Evolutionary conservation across 371 early-diverging fungal species (phyloP), one percentile per base, ranked within the genome.

Genomic region (Blastocladiella emersonii): DNA sequence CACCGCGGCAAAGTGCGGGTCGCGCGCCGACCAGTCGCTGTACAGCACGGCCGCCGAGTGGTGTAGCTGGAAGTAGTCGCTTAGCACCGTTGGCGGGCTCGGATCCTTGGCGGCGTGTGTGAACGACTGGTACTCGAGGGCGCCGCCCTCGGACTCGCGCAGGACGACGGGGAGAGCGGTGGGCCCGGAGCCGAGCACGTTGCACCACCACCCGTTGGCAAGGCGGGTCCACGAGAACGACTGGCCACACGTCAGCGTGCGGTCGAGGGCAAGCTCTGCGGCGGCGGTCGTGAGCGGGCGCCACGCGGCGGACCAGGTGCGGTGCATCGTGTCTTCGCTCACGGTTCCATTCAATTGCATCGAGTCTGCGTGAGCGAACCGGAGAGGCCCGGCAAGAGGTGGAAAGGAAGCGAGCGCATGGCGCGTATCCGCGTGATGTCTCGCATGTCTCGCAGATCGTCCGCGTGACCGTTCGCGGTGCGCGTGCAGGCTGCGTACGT

Each of bases 211-310:
- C 72, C 44, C 64, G 63, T 34, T 57, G 43, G 8, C 63, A 56
- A 35, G 65, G 61, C 3, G 56, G 56, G 41, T 71, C 96, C 96
- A 95, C 1, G 90, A 82, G 72, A 95, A 95, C 21, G 88, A 77
- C 69, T 95, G 94, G 2, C 94, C 96, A 69, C 89, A 88, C 34
- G 79, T 78, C 41, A 93, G 78, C 3, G 93, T 90, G 0, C 77
- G 76, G 6, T 86, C 78, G 21, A 93, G 74, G 25, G 84, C 77
- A 15, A 95, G 74, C 65, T 92, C 91, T 32, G 72, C 70, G 0
- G 87, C 85, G 4, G 74, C 56, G 6, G n/a, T n/a, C n/a, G n/a
- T n/a, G n/a, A n/a, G n/a, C n/a, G n/a, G n/a, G n/a, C n/a, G n/a
- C n/a, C n/a, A n/a, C n/a, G n/a, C n/a, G n/a, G n/a, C n/a, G n/a